Evolutionary conservation across 495 filamentous ascomycete species (phyloP), one percentile per base, ranked within the genome.

Genomic region (Friedmanniomyces endolithicus): DNA sequence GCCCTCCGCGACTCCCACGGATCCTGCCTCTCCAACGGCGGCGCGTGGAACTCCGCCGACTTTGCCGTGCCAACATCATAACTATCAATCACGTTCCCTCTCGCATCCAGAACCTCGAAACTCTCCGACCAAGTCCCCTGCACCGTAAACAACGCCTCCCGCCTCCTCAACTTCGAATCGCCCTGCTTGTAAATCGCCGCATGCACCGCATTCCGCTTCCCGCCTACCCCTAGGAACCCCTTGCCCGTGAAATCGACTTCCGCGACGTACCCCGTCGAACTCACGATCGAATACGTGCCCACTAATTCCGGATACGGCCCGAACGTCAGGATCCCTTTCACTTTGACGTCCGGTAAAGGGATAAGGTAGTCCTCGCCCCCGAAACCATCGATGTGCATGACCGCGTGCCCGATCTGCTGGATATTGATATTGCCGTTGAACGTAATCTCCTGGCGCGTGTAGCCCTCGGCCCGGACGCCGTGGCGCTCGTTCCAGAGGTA

Each of bases 341-440:
- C 64, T 31, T 67, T 65, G 23, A 72, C 64, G 49, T 72, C 69
- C 20, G 71, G 72, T 41, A 76, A 56, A 11, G 73, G 71, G 14
- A 75, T 64, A n/a, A 77, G 56, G 50, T 75, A 76, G 48, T 75
- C 67, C 59, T 80, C 77, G 17, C 71, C n/a, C n/a, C n/a, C 67
- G 52, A 69, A 75, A 23, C 61, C 49, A 34, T 77, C 74, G 46
- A 79, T 58, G 54, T 71, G 72, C 50, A 63, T 20, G 11, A 66
- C 53, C 29, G 66, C 64, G 55, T 68, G 63, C 12, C 66, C 66
- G 25, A 57, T 64, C 50, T 67, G 64, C 56, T 64, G 65, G 25
- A 67, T 63, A 29, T 58, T 65, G 14, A 67, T 58, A 45, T 45
- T 63, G 11, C 64, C 61, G n/a, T 23, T 58, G 35, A 68, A 65